Conservation (phyloP, 495 filamentous ascomycete genomes). For the Geopyxis carbonaria region DNA sequence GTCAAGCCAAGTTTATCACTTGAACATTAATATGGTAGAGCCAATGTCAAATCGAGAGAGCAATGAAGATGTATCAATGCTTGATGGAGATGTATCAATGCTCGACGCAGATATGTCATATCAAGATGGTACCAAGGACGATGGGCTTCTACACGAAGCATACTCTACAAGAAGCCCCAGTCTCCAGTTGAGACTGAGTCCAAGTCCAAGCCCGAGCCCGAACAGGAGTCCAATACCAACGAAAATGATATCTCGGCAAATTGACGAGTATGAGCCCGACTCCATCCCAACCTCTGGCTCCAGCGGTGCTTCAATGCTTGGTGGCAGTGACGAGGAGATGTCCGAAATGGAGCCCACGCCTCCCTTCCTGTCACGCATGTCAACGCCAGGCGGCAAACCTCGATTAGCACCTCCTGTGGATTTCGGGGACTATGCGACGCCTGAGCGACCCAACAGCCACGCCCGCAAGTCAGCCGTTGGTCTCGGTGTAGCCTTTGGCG, state of each 20-base stretch:
- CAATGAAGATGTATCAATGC: conserved; percentile 2
- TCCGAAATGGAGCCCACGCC: too few relatives aligned
- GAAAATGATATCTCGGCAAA: conserved; percentile 13
- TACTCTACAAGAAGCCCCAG: too few relatives aligned
- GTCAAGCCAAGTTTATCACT: background rate
- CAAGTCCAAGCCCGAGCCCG: too few relatives aligned
- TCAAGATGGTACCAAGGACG: too few relatives aligned
- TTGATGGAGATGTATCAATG: too few relatives aligned
- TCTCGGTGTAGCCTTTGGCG: background rate
- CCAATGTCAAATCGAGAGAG: conserved; percentile 7
- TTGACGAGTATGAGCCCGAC: conserved; percentile 8
- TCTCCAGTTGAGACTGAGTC: too few relatives aligned
- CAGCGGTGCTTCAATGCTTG: conserved; percentile 7
- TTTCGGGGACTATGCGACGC: too few relatives aligned
- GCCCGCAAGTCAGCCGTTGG: conserved; percentile 1
- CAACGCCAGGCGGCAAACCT: background rate
- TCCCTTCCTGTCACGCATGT: background rate
- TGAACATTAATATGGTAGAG: conserved; percentile 5
- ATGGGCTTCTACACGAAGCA: too few relatives aligned
- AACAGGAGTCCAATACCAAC: too few relatives aligned
- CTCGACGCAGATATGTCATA: too few relatives aligned
- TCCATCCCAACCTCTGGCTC: conserved; percentile 5
- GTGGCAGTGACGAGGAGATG: conserved; percentile 1
- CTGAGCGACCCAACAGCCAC: too few relatives aligned
- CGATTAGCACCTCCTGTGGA: background rate